These are phyloP conservation scores for Corylus heterophylla DNA, from an alignment of 306 rosid species.

Conservation along the genomic window DNA sequence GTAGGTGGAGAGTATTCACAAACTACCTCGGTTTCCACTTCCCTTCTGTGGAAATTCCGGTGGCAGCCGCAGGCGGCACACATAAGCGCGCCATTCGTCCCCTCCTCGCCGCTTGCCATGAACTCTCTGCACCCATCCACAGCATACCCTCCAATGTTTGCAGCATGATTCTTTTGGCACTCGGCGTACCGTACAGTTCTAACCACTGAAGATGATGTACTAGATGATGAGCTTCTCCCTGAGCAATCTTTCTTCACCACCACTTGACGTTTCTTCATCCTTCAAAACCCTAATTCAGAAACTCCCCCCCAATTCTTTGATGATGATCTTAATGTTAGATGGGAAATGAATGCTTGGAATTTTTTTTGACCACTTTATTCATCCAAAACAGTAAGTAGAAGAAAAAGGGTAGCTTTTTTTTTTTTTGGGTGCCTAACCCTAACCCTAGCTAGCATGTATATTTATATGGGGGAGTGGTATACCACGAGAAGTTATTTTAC, in stretches of 20 bases:
- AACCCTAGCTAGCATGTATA: constrained; percentile 52
- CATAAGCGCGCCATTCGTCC: constrained; percentile 52
- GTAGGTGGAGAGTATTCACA: constrained; percentile 90
- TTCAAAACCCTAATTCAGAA: constrained; percentile 25
- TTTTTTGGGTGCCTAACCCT: constrained; percentile 46
- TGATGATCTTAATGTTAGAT: neutral
- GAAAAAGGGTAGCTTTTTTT: neutral
- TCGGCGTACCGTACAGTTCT: constrained; percentile 72
- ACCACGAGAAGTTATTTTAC: constrained; percentile 39
- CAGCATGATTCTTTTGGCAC: constrained; percentile 95
- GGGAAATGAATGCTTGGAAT: neutral
- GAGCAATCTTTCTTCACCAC: constrained; percentile 56
- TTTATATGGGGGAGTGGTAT: constrained; percentile 27
- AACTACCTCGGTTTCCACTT: constrained; percentile 83
- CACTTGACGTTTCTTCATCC: constrained; percentile 86
- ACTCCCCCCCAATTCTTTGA: constrained; percentile 13
- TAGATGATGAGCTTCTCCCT: constrained; percentile 19
- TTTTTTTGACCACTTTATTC: constrained; percentile 11
- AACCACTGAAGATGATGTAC: constrained; percentile 54
- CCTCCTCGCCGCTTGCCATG: constrained; percentile 66
- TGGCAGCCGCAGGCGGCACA: constrained; percentile 97
- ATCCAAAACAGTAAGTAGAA: constrained; percentile 4
- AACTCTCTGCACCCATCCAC: constrained; percentile 91
- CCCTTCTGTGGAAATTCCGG: constrained; percentile 72
- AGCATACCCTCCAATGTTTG: constrained; percentile 83